Evolutionary conservation across 495 filamentous ascomycete genomes (phyloP), one percentile per base, ranked within the genome.

Genomic region (Amphirosellinia nigrospora): DNA sequence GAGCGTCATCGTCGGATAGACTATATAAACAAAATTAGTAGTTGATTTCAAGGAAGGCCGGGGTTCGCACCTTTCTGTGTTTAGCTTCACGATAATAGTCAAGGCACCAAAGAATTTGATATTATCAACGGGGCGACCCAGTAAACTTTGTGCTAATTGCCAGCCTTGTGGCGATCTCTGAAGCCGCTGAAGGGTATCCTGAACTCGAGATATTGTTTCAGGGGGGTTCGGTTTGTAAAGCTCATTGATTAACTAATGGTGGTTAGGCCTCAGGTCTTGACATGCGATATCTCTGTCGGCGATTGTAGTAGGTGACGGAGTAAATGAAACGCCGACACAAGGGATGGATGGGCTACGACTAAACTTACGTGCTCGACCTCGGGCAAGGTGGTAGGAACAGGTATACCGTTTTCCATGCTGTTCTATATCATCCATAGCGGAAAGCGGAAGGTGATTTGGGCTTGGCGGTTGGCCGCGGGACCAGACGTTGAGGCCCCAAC

Each of bases 31-130:
- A 32, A 43, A 43, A 48, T 63, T 70, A 52, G 58, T 41, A 55
- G 55, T 38, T 8, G 64, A 32, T 32, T 30, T 28, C 53, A 34
- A 34, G 58, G 21, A 34, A 21, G 41, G 13, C 26, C 8, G 48
- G n/a, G n/a, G 23, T 39, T 9, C 62, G 61, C 81, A 92, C 92
- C 88, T 92, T 76, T 95, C 92, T 41, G 88, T 86, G 72, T 98
- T 97, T 60, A 98, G 84, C 81, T 98, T 98, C 58, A 98, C 90
- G 19, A 91, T 96, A 74, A 97, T 93, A 0, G 94, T 98, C 70
- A 97, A 84, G 38, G 95, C 96, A n/a, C 92, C 96, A 78, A 94
- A 97, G 82, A 98, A 99, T 48, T 91, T 89, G 74, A 94, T 88
- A 61, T 94, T 88, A 36, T 90, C 86, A 72, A 89, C 88, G 3